Base-by-base conservation (phyloP, 768 basidiomycete species). In the Coprinopsis sp. region DNA sequence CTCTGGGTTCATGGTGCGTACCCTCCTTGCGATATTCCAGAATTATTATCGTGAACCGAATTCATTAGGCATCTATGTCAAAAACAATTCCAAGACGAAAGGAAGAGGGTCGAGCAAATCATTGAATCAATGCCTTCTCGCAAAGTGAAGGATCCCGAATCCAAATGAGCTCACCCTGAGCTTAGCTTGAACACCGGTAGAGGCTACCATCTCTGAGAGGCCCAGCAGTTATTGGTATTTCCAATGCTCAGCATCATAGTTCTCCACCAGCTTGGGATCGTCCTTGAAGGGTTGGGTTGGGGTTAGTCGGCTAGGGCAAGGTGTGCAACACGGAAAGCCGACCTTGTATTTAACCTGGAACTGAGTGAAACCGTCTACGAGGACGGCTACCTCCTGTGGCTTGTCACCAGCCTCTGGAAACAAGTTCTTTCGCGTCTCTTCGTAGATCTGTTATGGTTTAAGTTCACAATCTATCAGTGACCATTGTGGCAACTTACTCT, bases 301-400 rank as follows among this genome's bases (percentile, higher is more conserved):
- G n/a, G 16, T 18, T 18, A 10, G 13, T 19, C 6, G 19, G n/a
- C 21, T 44, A 42, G n/a, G n/a, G 37, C 11, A 30, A 19, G 21
- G 42, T 34, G 25, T 21, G 21, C 4, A 29, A 23, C 13, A 44
- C 58, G 44, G 49, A n/a, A n/a, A n/a, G n/a, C n/a, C n/a, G n/a
- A 82, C 85, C 71, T 77, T 86, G 72, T 73, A 90, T 54, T 76
- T 76, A 13, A 64, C 64, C 57, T 88, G 87, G 58, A 91, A 91
- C 34, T 69, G 70, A 8, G 72, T 64, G 64, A 91, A 92, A 3
- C 90, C 90, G 45, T 81, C 85, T 2, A 71, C 72, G 33, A 92
- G 74, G 42, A 92, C 72, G 43, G 72, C 69, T 10, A 91, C 76
- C 47, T 83, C 71, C 38, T 86, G 77, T 19, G 52, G 51, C 5